Evolutionary conservation across 768 basidiomycete species (phyloP).

Genomic region (Mycena indigotica): DNA sequence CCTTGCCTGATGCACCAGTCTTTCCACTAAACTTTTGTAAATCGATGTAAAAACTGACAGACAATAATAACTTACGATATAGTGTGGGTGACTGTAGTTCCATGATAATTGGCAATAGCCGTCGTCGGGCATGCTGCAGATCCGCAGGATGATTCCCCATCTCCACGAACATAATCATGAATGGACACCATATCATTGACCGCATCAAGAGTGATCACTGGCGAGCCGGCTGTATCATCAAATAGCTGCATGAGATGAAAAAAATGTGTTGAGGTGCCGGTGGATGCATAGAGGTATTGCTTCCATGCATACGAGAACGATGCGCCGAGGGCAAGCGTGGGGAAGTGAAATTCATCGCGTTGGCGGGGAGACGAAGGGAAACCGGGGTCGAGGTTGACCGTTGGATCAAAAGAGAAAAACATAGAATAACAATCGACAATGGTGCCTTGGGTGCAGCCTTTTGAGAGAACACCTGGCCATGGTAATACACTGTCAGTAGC

Average conservation of each 20-base stretch:
- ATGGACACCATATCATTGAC: slow-evolving; percentile 27
- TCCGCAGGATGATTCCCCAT: slow-evolving; percentile 7
- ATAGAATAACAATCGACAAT: background rate
- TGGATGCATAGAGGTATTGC: background rate
- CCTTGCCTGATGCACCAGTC: background rate
- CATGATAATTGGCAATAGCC: slow-evolving; percentile 8
- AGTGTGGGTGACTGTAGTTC: slow-evolving; percentile 7
- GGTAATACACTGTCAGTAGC: background rate
- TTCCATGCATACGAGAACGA: background rate
- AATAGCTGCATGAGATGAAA: slow-evolving; percentile 25
- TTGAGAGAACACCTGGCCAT: background rate
- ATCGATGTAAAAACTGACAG: background rate
- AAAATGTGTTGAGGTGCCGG: slow-evolving; percentile 20
- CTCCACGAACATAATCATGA: slow-evolving; percentile 28
- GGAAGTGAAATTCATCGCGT: background rate
- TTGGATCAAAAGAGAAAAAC: background rate
- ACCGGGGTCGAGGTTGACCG: background rate
- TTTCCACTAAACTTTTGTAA: background rate
- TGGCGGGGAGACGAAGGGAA: background rate
- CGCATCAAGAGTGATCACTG: slow-evolving; percentile 29
- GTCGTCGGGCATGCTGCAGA: slow-evolving; percentile 1
- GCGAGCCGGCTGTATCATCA: slow-evolving; percentile 25
- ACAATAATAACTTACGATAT: slow-evolving; percentile 7
- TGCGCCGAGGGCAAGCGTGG: background rate
- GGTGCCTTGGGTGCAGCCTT: background rate